Evolutionary conservation across 192 early-diverging fungal species (phyloP), one percentile per base, ranked within the genome.

Genomic region (Coemansia sp.): DNA sequence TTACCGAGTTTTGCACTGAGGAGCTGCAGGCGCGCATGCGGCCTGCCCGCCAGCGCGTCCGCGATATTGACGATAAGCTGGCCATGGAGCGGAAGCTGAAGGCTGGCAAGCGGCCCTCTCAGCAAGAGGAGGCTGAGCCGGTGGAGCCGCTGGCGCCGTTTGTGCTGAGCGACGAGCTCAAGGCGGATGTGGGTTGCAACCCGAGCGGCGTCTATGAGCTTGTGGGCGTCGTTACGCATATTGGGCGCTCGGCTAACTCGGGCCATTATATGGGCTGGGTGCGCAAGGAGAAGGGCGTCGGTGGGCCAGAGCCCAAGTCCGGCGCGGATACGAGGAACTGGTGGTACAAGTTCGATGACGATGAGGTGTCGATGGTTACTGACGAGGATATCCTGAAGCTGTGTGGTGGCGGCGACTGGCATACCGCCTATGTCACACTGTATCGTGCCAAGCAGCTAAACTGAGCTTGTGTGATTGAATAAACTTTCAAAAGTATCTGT

Each of bases 201-300:
- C 88, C 91, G 3, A 91, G 90, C 42, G 97, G 95, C 17, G 80
- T 92, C 59, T 99, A 99, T 73, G 97, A 99, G 57, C 75, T 99
- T 4, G 86, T 93, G 45, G 94, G 94, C 48, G 94, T 98, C 2
- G 84, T 99, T 42, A 99, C 97, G 12, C 97, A 99, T 74, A 87
- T 92, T 46, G 97, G 97, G n/a, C 89, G 95, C 15, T 89, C 91
- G 5, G 92, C 94, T 37, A 94, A 98, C 73, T 95, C 94, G 36
- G 95, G 95, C 55, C 92, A 92, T 76, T 98, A 98, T 58, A 97
- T 99, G 73, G 96, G 88, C 17, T 99, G 97, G 97, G 91, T 91
- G 4, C 92, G 92, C 68, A 91, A 91, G 68, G 87, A 84, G 2
- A 89, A 87, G 51, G 70, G 74, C 19, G 76, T 84, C 21, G 66